These are phyloP conservation scores for Dothistroma septosporum DNA, from an alignment of 2,329 filamentous ascomycete species.

Conservation along the genomic window DNA sequence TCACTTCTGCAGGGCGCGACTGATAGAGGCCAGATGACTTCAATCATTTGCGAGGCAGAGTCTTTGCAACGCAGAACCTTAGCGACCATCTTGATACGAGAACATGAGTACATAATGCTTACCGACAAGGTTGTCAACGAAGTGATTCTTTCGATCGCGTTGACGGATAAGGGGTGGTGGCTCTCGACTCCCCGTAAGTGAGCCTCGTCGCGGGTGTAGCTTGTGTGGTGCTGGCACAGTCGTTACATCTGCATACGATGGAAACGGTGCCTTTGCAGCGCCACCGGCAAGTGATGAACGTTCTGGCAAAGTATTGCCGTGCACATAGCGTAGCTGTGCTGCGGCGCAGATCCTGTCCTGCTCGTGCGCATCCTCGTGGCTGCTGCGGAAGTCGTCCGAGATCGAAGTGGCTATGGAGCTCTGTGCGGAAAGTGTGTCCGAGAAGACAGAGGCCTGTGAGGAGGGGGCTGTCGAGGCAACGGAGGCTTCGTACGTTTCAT, in stretches of 20 bases:
- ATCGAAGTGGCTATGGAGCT: slow-evolving; percentile 55
- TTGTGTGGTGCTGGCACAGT: slow-evolving; percentile 59
- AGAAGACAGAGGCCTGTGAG: slow-evolving; percentile 74
- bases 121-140: slow-evolving; percentile 97
- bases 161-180: slow-evolving; percentile 79
- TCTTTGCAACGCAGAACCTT: slow-evolving; percentile 53
- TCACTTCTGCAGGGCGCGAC: slow-evolving; percentile 73
- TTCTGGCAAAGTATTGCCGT: slow-evolving; percentile 9
- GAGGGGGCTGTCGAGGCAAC: slow-evolving; percentile 72
- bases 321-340: slow-evolving; percentile 16
- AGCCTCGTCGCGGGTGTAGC: slow-evolving; percentile 57
- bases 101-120: slow-evolving; percentile 49
- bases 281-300: slow-evolving; percentile 8
- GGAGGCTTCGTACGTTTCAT: slow-evolving; percentile 61
- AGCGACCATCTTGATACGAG: slow-evolving; percentile 33
- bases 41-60: slow-evolving; percentile 94
- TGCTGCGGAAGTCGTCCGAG: slow-evolving; percentile 56
- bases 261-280: slow-evolving; percentile 16
- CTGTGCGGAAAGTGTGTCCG: slow-evolving; percentile 50
- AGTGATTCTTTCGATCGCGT: slow-evolving; percentile 86
- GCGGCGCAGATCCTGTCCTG: slow-evolving; percentile 23
- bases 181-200: slow-evolving; percentile 54
- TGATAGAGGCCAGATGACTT: slow-evolving; percentile 93
- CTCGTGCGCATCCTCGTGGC: slow-evolving; percentile 30
- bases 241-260: slow-evolving; percentile 37